Conservation (phyloP, 176 grass and related monocot species). For the Phyllostachys edulis region DNA sequence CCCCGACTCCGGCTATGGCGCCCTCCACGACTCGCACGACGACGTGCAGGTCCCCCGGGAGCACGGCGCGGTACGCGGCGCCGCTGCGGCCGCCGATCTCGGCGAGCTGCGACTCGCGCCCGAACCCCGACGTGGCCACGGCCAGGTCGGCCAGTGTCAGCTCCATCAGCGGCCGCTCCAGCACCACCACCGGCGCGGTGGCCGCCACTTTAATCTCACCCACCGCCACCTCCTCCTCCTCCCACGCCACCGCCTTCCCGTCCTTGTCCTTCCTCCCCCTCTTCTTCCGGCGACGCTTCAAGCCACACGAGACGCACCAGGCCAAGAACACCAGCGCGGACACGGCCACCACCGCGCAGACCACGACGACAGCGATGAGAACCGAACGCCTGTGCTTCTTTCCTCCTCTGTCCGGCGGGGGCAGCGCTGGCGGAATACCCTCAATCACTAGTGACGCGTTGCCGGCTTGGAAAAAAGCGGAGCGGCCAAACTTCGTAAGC, state of each 20-base stretch:
- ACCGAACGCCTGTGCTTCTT: not conserved
- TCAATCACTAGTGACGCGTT: not conserved
- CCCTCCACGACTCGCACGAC: conserved; percentile 70
- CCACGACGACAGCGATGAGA: conserved; percentile 1
- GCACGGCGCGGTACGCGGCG: conserved; percentile 69
- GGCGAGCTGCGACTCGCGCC: conserved; percentile 76
- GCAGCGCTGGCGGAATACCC: not conserved
- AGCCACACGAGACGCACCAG: conserved; percentile 12
- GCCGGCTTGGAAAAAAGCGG: conserved; percentile 55
- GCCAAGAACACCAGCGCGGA: not conserved
- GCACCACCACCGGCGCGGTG: conserved; percentile 63
- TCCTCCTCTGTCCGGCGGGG: not conserved
- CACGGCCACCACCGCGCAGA: not conserved
- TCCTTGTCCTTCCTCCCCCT: conserved; percentile 27
- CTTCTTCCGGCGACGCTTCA: not conserved
- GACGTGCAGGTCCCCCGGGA: conserved; percentile 65
- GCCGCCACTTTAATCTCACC: conserved; percentile 51
- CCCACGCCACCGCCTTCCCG: conserved; percentile 20
- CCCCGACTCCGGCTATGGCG: not conserved
- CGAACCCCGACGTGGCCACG: conserved; percentile 76
- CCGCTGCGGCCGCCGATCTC: conserved; percentile 57
- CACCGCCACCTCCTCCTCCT: conserved; percentile 46
- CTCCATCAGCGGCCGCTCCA: conserved; percentile 76
- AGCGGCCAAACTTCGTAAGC: conserved; percentile 53
- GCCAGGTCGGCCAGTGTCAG: conserved; percentile 76